Percentiles rank a stretch among this genome's conserved stretches.
These are phyloP conservation scores for Schizosaccharomyces octosporus DNA, from an alignment of 805 yeast genomes.

Conservation along the genomic window DNA sequence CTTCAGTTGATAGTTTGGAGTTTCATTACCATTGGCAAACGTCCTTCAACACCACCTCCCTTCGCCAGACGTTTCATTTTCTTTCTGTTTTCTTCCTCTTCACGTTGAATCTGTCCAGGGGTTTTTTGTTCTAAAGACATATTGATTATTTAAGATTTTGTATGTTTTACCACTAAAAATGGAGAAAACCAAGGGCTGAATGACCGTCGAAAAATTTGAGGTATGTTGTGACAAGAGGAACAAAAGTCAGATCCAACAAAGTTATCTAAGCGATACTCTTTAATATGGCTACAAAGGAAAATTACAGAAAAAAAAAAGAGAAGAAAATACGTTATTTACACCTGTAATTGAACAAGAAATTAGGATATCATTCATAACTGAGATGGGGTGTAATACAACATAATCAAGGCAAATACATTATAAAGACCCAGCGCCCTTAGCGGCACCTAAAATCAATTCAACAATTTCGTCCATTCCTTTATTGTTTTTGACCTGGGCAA, in stretches of 20 bases:
- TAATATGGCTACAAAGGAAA: background rate
- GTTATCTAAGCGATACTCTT: background rate
- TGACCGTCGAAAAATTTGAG: background rate
- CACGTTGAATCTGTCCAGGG: background rate
- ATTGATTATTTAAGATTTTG: no score
- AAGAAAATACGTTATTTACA: background rate
- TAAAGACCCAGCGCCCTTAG: background rate
- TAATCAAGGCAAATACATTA: background rate
- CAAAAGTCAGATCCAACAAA: background rate
- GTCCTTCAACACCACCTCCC: background rate
- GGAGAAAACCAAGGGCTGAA: no score
- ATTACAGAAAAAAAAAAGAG: background rate
- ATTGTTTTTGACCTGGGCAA: conserved; percentile 2
- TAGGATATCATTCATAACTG: background rate
- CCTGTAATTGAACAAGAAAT: background rate
- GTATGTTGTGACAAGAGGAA: no score
- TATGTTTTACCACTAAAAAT: no score
- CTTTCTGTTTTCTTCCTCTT: background rate
- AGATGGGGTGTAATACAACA: background rate
- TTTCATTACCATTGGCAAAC: background rate
- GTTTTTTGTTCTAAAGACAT: background rate
- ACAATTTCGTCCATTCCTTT: conserved; percentile 1
- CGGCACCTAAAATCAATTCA: background rate
- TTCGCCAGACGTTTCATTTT: background rate
- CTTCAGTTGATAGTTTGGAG: background rate